Percentiles rank a stretch among this genome's conserved stretches.
Evolutionary conservation across 2,329 filamentous ascomycete genomes (phyloP).

Genomic region (Botrytis paeoniae): DNA sequence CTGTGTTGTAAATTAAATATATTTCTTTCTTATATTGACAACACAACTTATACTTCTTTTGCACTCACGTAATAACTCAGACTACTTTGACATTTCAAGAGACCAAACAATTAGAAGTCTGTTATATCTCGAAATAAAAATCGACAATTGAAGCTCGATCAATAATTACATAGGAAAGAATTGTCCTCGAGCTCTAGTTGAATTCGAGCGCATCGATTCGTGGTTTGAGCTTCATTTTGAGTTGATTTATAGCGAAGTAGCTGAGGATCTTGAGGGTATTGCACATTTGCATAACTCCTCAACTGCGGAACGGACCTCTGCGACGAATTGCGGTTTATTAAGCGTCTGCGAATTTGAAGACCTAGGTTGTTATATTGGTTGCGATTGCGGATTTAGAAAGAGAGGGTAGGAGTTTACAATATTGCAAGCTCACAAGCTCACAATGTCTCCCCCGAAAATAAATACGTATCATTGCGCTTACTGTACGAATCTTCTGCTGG

Average conservation of each 20-base stretch:
- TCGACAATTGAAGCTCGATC: background rate
- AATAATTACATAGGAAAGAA: background rate
- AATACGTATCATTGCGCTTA: background rate
- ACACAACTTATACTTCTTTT: background rate
- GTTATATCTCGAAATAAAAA: background rate
- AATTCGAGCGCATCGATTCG: too few relatives aligned
- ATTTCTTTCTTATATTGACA: background rate
- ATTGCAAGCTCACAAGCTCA: background rate
- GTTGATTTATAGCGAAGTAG: too few relatives aligned
- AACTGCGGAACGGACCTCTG: too few relatives aligned
- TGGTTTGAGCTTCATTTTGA: too few relatives aligned
- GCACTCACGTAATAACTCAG: background rate
- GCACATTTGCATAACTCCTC: too few relatives aligned
- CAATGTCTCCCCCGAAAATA: background rate
- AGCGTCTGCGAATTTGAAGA: too few relatives aligned
- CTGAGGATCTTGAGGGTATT: too few relatives aligned
- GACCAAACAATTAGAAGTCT: too few relatives aligned
- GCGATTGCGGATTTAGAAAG: background rate
- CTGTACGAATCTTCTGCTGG: background rate
- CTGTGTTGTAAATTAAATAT: background rate
- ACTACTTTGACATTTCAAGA: background rate
- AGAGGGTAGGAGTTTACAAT: too few relatives aligned
- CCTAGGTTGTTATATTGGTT: too few relatives aligned
- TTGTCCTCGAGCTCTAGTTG: background rate
- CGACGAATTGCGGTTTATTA: too few relatives aligned